Evolutionary conservation across 108 stramenopile genomes (phyloP).

Genomic region (Phaeodactylum tricornutum): DNA sequence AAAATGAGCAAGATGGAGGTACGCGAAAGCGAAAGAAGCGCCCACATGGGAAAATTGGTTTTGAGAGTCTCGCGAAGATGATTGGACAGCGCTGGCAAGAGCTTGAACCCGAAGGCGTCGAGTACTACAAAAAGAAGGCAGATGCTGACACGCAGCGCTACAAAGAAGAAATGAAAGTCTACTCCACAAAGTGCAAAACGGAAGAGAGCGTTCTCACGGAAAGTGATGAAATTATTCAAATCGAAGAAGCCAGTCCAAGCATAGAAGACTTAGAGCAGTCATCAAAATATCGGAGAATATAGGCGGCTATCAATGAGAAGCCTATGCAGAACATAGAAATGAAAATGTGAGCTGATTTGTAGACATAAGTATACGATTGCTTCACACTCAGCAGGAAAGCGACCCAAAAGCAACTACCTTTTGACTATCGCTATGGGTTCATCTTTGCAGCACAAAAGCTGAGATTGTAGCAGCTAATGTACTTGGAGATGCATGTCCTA

Average conservation of each 20-base stretch:
- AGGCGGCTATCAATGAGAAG: no score
- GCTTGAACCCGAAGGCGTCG: conserved; percentile 25
- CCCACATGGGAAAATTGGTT: conserved; percentile 70
- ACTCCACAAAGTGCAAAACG: conserved; percentile 1
- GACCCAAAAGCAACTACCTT: no score
- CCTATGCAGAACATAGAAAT: no score
- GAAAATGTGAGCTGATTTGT: no score
- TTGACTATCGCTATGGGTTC: no score
- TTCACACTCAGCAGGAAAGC: no score
- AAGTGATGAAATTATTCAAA: background rate
- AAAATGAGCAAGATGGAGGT: conserved; percentile 13
- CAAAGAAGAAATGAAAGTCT: conserved; percentile 57
- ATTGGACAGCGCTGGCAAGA: conserved; percentile 68
- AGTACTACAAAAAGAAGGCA: conserved; percentile 49
- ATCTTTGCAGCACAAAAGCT: no score
- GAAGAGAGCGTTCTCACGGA: background rate
- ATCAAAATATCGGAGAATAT: no score
- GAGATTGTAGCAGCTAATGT: no score
- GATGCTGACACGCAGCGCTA: conserved; percentile 60
- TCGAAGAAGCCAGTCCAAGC: background rate
- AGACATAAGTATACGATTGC: no score
- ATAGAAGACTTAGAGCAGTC: no score
- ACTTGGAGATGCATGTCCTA: no score
- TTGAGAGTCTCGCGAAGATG: conserved; percentile 58
- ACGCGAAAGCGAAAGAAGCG: conserved; percentile 10